Base-by-base conservation (phyloP, 306 rosid genomes). In the Benincasa hispida region DNA sequence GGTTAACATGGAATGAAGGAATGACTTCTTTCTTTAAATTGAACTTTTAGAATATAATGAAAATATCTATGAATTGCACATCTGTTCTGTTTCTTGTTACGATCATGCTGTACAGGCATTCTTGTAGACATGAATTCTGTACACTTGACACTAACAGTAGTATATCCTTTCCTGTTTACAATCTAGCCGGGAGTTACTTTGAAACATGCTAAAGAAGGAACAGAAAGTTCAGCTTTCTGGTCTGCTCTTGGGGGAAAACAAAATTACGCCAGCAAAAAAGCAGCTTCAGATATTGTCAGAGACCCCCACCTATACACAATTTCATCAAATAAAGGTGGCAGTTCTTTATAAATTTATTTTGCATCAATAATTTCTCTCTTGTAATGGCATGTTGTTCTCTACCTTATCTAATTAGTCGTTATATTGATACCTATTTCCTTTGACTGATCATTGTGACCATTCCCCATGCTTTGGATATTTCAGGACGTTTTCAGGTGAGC, bases 141-240 rank as follows among this genome's bases (percentile, higher is more conserved):
- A 50, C 27, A 17, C 25, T 8, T 72, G 60, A 45, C 58, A 25
- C 45, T 72, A 27, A 72, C 60, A 47, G 25, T 0, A 24, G 24
- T 59, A 21, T 82, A 69, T 77, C 70, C 61, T 77, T n/a, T 86
- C 14, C 77, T 81, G 55, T 69, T 58, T 58, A 65, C 62, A 11
- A 48, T 85, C 76, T 94, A 95, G 99, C 98, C 99, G 54, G 98
- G 96, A 84, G 91, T 80, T 86, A 32, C 88, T 56, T 63, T 89
- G 78, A 95, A 95, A 87, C 93, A 88, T 83, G 91, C 98, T 27
- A 95, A 95, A 88, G 99, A 95, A 86, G 98, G 98, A 81, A 95
- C 98, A 77, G 99, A 95, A 87, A 95, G 91, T 88, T 90, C 98
- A 72, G 63, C 87, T 61, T 95, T 95, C 90, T 95, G 99, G 99